Evolutionary conservation across 495 filamentous ascomycete genomes (phyloP).

Genomic region (Aspergillus kassunensis): DNA sequence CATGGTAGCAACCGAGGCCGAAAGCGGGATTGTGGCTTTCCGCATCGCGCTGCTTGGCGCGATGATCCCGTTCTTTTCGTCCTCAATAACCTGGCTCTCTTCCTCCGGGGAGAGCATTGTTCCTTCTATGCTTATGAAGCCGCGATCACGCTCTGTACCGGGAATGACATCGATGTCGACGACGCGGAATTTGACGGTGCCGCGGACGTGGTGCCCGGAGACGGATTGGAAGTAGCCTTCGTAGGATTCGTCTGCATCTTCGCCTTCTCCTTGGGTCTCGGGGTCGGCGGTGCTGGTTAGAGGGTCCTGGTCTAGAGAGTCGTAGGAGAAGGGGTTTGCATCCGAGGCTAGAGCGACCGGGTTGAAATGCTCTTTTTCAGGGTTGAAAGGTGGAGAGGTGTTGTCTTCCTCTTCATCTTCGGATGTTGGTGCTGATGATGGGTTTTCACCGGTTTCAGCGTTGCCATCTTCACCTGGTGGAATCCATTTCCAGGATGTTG

Average conservation of each 20-base stretch:
- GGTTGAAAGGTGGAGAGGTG: slow-evolving; percentile 27
- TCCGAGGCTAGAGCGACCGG: slow-evolving; percentile 32
- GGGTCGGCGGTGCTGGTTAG: slow-evolving; percentile 20
- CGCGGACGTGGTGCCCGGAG: slow-evolving; percentile 58
- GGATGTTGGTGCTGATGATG: slow-evolving; percentile 1
- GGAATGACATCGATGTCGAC: slow-evolving; percentile 58
- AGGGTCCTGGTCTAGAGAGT: slow-evolving; percentile 15
- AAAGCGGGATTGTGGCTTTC: background rate
- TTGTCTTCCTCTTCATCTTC: slow-evolving; percentile 33
- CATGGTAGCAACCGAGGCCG: slow-evolving; percentile 5
- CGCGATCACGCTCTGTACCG: slow-evolving; percentile 52
- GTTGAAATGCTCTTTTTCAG: slow-evolving; percentile 43
- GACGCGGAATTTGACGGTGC: slow-evolving; percentile 58
- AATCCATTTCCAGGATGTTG: slow-evolving; percentile 63
- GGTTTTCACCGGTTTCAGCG: background rate
- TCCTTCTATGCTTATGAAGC: slow-evolving; percentile 66
- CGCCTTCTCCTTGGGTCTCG: slow-evolving; percentile 29
- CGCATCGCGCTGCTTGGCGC: slow-evolving; percentile 4
- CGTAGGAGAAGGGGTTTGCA: slow-evolving; percentile 26
- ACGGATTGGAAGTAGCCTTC: slow-evolving; percentile 60
- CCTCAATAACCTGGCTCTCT: slow-evolving; percentile 34
- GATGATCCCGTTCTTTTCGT: slow-evolving; percentile 33
- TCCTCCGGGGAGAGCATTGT: slow-evolving; percentile 55
- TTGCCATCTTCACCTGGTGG: slow-evolving; percentile 38
- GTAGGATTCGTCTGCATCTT: slow-evolving; percentile 17